Conservation (phyloP, 768 basidiomycete species). For the Panaeolus cyanescens region DNA sequence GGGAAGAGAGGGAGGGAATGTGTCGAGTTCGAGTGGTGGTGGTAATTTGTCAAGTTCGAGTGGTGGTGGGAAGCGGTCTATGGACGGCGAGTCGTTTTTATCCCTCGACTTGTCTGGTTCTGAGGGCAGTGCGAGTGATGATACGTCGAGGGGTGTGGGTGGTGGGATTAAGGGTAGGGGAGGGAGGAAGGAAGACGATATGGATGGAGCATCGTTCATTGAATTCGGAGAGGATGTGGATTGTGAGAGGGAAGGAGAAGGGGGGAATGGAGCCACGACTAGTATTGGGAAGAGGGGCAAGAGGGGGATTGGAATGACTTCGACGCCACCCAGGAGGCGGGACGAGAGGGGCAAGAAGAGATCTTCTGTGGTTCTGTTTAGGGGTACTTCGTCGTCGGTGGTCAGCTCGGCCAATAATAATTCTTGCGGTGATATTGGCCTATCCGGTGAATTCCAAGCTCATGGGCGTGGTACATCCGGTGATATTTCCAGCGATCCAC, state of each 20-base stretch:
- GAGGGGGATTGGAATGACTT: neutral
- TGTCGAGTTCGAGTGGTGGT: neutral
- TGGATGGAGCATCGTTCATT: neutral
- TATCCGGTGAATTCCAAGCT: neutral
- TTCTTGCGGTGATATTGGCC: neutral
- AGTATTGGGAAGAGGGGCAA: too few relatives aligned
- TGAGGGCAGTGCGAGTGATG: neutral
- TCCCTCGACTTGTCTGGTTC: neutral
- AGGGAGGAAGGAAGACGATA: neutral
- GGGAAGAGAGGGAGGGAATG: neutral
- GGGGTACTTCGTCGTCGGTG: neutral
- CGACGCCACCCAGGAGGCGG: neutral
- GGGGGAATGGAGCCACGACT: neutral
- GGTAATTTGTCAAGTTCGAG: neutral
- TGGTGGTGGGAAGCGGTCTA: neutral
- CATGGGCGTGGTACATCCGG: neutral
- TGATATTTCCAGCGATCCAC: neutral
- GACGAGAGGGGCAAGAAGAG: neutral
- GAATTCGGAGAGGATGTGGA: neutral
- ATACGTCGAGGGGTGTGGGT: neutral
- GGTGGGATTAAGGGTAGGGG: neutral
- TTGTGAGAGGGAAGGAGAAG: neutral
- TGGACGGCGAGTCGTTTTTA: neutral
- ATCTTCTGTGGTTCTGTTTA: neutral
- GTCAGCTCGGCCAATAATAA: too few relatives aligned